These are phyloP conservation scores for Dothidotthia symphoricarpi DNA, from an alignment of 2,329 filamentous ascomycete genomes.

Conservation along the genomic window DNA sequence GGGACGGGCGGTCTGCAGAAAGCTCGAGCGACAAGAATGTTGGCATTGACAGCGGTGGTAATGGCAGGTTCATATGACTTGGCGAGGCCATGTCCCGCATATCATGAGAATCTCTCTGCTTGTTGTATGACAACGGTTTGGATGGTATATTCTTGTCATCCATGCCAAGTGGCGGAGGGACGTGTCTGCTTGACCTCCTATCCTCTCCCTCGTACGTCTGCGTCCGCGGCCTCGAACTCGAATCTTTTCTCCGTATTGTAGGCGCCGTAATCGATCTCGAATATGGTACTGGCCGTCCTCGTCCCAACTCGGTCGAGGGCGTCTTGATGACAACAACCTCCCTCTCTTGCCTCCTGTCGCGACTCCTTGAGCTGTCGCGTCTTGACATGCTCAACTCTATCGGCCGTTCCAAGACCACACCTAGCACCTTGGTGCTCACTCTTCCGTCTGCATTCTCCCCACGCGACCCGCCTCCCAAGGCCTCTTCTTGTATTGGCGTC, in stretches of 20 bases:
- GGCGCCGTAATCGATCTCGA: slow-evolving; percentile 16
- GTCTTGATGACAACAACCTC: slow-evolving; percentile 33
- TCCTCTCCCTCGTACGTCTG: slow-evolving; percentile 25
- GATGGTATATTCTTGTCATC: slow-evolving; percentile 30
- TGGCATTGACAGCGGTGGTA: slow-evolving; percentile 62
- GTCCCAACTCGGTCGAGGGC: slow-evolving; percentile 6
- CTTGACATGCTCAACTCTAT: slow-evolving; percentile 12
- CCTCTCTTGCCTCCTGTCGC: slow-evolving; percentile 16
- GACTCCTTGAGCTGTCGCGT: not conserved
- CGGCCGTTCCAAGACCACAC: slow-evolving; percentile 21
- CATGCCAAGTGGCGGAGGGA: slow-evolving; percentile 37
- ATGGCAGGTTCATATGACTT: slow-evolving; percentile 51
- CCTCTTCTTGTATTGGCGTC: slow-evolving; percentile 40
- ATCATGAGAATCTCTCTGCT: slow-evolving; percentile 22
- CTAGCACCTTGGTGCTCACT: slow-evolving; percentile 21
- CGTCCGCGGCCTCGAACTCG: slow-evolving; percentile 38
- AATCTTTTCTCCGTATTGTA: slow-evolving; percentile 14
- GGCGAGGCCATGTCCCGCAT: slow-evolving; percentile 39
- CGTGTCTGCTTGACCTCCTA: slow-evolving; percentile 16
- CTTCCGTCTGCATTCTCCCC: slow-evolving; percentile 13
- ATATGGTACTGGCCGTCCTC: slow-evolving; percentile 31
- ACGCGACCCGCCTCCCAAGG: slow-evolving; percentile 21
- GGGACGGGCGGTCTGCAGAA: slow-evolving; percentile 59
- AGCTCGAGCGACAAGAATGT: slow-evolving; percentile 66
- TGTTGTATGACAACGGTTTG: slow-evolving; percentile 34